Evolutionary conservation across 208 protist genomes (phyloP).

Genomic region (Acanthamoeba sp.): DNA sequence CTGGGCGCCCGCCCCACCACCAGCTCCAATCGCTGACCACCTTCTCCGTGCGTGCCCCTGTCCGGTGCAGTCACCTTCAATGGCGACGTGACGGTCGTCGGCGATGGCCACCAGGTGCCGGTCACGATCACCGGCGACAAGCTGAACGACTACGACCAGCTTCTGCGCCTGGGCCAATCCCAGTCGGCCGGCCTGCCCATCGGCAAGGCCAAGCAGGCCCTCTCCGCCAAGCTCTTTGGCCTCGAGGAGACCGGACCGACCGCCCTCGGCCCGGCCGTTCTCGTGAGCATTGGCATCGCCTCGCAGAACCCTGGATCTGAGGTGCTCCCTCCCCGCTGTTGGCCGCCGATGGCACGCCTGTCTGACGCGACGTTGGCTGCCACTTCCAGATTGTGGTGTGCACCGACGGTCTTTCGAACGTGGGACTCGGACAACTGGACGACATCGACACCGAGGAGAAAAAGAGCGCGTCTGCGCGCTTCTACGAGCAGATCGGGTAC

Average conservation of each 20-base stretch:
- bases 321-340: background rate
- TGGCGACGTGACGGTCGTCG: conserved; percentile 36
- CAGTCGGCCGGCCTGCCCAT: background rate
- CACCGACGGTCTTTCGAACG: conserved; percentile 74
- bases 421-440: conserved; percentile 61
- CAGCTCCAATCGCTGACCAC: background rate
- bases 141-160: conserved; percentile 69
- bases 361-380: background rate
- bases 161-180: background rate
- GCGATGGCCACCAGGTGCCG: conserved; percentile 72
- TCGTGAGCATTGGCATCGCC: conserved; percentile 70
- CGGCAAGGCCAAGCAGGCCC: background rate
- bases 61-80: background rate
- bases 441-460: conserved; percentile 56
- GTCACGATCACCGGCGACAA: conserved; percentile 76
- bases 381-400: conserved; percentile 46
- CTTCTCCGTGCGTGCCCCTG: too few relatives aligned
- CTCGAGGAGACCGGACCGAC: conserved; percentile 71
- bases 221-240: conserved; percentile 41
- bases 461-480: background rate
- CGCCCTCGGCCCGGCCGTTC: conserved; percentile 70
- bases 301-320: conserved; percentile 49
- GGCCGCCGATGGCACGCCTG: background rate
- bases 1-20: background rate
- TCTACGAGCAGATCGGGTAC: conserved; percentile 61